Conservation (phyloP, 148 eudicot species). For the Silene conica region DNA sequence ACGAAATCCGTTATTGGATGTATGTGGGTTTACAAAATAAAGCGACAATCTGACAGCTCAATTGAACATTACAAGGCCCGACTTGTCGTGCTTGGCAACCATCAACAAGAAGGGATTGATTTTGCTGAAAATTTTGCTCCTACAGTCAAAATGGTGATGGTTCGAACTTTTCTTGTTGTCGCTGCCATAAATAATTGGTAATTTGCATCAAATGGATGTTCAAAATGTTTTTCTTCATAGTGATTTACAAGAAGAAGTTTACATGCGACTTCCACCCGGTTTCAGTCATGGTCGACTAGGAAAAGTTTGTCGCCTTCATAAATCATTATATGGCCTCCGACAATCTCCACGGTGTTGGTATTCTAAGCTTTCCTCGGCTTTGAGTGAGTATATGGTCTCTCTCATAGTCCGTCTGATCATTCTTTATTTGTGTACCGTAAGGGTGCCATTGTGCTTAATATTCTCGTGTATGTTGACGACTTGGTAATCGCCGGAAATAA, state of each 20-base stretch:
- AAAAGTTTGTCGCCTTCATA: background rate
- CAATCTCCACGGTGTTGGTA: slow-evolving; percentile 7
- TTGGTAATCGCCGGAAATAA: background rate
- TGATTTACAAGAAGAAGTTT: no score
- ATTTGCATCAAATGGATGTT: background rate
- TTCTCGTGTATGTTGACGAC: slow-evolving; percentile 6
- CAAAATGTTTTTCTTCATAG: no score
- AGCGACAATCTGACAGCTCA: background rate
- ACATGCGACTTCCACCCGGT: background rate
- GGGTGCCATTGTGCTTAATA: background rate
- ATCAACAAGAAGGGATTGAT: no score
- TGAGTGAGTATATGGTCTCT: slow-evolving; percentile 5
- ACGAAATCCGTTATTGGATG: background rate
- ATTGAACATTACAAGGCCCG: background rate
- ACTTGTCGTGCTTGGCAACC: background rate
- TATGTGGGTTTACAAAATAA: background rate
- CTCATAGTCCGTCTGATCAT: background rate
- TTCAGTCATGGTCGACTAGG: background rate
- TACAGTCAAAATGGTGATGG: no score
- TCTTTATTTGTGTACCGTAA: background rate
- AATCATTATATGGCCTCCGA: slow-evolving; percentile 9
- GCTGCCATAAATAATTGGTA: background rate
- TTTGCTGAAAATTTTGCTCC: no score
- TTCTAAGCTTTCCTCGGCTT: background rate
- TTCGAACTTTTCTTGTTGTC: background rate